Evolutionary conservation across 2,329 filamentous ascomycete genomes (phyloP).

Genomic region (Didymosphaeria variabile): DNA sequence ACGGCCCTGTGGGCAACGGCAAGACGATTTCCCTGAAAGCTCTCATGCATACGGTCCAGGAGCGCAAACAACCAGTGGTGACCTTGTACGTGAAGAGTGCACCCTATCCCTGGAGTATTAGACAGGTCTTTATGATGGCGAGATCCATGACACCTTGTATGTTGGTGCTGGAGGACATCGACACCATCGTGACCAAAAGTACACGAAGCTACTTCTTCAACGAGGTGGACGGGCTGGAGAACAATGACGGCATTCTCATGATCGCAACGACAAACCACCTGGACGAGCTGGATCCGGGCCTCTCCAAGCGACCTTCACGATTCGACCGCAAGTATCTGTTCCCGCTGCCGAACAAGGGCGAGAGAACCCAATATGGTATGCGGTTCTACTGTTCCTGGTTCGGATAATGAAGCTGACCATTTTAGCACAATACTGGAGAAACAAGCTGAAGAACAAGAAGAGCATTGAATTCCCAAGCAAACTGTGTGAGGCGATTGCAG

Average conservation of each 20-base stretch:
- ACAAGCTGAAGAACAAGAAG: slow-evolving; percentile 65
- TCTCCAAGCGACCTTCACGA: slow-evolving; percentile 70
- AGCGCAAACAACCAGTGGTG: slow-evolving; percentile 43
- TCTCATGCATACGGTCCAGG: slow-evolving; percentile 54
- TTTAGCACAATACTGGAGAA: slow-evolving; percentile 64
- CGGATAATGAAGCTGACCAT: slow-evolving; percentile 26
- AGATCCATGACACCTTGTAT: slow-evolving; percentile 51
- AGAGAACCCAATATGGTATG: slow-evolving; percentile 67
- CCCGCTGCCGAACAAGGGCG: slow-evolving; percentile 62
- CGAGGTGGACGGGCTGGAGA: slow-evolving; percentile 53
- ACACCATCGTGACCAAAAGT: slow-evolving; percentile 48
- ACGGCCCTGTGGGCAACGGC: slow-evolving; percentile 48
- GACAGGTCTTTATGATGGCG: slow-evolving; percentile 48
- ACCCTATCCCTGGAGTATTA: slow-evolving; percentile 38
- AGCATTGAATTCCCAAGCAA: slow-evolving; percentile 68
- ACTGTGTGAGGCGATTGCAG: slow-evolving; percentile 67
- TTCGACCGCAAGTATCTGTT: slow-evolving; percentile 75
- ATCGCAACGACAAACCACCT: slow-evolving; percentile 53
- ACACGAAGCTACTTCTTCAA: slow-evolving; percentile 54
- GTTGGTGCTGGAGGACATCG: slow-evolving; percentile 54
- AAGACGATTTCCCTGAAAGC: slow-evolving; percentile 58
- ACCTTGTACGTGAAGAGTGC: slow-evolving; percentile 39
- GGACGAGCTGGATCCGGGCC: slow-evolving; percentile 50
- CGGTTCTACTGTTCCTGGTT: not conserved
- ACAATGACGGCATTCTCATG: slow-evolving; percentile 55